Percentiles rank a stretch among this genome's conserved stretches.
phyloP scores from a whole-genome alignment of 1,284 basidiomycete species.

The Erythrobasidium hasegawianum region DNA sequence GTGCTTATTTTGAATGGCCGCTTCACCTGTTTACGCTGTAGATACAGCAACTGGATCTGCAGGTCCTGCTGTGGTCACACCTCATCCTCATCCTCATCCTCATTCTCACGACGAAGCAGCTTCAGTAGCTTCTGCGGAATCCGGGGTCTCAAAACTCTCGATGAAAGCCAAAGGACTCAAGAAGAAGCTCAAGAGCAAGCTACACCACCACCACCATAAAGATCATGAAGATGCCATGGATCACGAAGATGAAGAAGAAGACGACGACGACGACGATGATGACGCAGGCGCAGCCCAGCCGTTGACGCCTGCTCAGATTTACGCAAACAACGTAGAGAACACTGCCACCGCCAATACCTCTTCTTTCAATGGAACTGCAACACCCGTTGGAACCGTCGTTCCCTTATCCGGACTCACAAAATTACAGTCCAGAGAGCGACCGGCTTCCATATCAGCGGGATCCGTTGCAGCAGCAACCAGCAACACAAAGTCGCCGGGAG shows the following conservation, averaged over 20 bases:
- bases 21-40: too few species aligned
- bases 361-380: too few species aligned
- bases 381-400: background rate
- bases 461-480: background rate
- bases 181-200: conserved; percentile 22
- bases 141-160: conserved; percentile 7
- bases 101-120: too few species aligned
- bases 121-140: background rate
- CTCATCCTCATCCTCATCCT: too few species aligned
- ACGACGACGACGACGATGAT: conserved; percentile 13
- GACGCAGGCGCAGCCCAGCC: background rate
- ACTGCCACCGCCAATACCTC: background rate
- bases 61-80: too few species aligned
- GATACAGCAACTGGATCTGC: too few species aligned
- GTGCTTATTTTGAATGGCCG: too few species aligned
- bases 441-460: background rate
- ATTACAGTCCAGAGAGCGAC: background rate
- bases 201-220: conserved; percentile 6
- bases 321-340: background rate
- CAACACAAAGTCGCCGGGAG: conserved; percentile 7
- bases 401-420: too few species aligned
- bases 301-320: conserved; percentile 1
- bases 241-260: background rate
- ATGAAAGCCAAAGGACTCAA: conserved; percentile 14
- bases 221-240: conserved; percentile 1